Conservation (phyloP, 2,329 filamentous ascomycete species). For the Emergomyces pasteurianus region DNA sequence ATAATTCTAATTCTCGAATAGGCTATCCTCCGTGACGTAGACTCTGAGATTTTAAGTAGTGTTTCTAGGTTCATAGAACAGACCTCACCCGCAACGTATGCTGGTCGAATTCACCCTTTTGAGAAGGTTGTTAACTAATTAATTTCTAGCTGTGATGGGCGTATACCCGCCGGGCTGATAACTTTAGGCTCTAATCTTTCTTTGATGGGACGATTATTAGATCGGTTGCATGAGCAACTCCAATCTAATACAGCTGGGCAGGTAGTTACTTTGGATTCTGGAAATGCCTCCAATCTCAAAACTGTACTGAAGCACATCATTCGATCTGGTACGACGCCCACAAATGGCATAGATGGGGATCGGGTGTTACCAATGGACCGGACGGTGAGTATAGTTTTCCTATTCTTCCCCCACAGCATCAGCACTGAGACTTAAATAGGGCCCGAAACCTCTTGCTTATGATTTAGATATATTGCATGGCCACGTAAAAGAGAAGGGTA, state of each 20-base stretch:
- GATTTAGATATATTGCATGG: constrained; percentile 35
- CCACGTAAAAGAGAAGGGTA: constrained; percentile 27
- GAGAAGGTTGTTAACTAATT: constrained; percentile 7
- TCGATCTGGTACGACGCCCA: constrained; percentile 27
- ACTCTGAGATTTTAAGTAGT: constrained; percentile 27
- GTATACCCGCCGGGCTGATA: constrained; percentile 32
- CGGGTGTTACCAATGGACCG: constrained; percentile 27
- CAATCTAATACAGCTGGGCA: constrained; percentile 20
- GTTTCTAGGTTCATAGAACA: constrained; percentile 27
- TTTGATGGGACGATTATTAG: constrained; percentile 26
- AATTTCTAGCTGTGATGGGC: constrained; percentile 23
- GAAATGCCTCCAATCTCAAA: constrained; percentile 35
- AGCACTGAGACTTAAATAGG: constrained; percentile 16
- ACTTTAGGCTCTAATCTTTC: constrained; percentile 34
- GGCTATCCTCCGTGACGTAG: constrained; percentile 26
- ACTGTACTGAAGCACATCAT: constrained; percentile 36
- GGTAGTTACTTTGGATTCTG: constrained; percentile 32
- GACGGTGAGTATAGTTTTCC: constrained; percentile 19
- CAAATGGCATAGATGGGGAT: constrained; percentile 25
- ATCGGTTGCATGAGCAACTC: constrained; percentile 25
- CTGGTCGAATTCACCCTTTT: constrained; percentile 6
- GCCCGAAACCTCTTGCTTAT: constrained; percentile 32
- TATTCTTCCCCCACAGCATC: neutral
- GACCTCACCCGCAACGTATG: constrained; percentile 25
- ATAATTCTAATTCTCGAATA: constrained; percentile 2